phyloP scores from a whole-genome alignment of 805 yeast genomes.

The Yamadazyma sp. region DNA sequence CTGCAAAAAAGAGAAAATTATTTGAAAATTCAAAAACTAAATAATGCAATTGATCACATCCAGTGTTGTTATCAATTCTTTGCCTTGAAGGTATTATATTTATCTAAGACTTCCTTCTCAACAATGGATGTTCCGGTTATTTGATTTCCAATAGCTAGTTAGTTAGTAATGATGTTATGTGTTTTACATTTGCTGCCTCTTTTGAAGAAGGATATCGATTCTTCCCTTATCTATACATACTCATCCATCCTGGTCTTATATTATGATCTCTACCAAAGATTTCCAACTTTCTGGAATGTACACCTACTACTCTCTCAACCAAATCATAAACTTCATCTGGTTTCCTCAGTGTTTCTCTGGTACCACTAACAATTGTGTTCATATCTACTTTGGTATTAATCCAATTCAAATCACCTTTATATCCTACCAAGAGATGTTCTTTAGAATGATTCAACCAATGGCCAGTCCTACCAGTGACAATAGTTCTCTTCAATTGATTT shows the following conservation, averaged over 20 bases:
- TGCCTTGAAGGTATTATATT: conserved; percentile 27
- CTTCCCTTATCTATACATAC: conserved; percentile 8
- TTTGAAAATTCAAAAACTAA: conserved; percentile 3
- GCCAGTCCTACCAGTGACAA: conserved; percentile 94
- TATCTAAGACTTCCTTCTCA: conserved; percentile 54
- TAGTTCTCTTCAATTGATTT: conserved; percentile 82
- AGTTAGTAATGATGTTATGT: conserved; percentile 7
- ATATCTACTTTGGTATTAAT: conserved; percentile 61
- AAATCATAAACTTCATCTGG: conserved; percentile 89
- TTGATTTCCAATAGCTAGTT: conserved; percentile 72
- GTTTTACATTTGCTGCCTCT: conserved; percentile 15
- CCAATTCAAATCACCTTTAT: conserved; percentile 81
- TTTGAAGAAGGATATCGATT: background rate
- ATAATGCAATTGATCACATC: too few species aligned
- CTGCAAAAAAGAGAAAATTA: conserved; percentile 23
- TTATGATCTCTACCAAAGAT: conserved; percentile 88
- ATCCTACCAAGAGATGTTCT: conserved; percentile 83
- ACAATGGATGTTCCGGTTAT: conserved; percentile 55
- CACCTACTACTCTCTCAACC: conserved; percentile 80
- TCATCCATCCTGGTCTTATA: conserved; percentile 86
- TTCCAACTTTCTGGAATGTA: conserved; percentile 74
- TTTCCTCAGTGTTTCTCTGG: conserved; percentile 85
- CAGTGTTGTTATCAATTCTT: conserved; percentile 4
- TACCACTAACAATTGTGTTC: conserved; percentile 75
- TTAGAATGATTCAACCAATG: conserved; percentile 96